Evolutionary conservation across 495 filamentous ascomycete genomes (phyloP).

Genomic region (Hyaloscypha variabilis): DNA sequence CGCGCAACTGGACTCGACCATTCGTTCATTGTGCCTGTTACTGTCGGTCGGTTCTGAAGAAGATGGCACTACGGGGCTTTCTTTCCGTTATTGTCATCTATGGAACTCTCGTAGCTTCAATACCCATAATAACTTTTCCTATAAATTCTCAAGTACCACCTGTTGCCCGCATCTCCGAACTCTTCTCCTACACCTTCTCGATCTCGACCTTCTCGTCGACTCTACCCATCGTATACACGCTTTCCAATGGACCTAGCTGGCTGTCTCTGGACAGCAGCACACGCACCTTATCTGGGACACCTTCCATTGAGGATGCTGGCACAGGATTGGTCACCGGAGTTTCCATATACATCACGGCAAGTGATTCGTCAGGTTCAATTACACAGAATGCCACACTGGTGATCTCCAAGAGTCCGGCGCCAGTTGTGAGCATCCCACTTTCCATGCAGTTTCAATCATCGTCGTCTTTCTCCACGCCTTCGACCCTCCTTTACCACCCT

Average conservation of each 20-base stretch:
- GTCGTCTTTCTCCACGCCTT: slow-evolving; percentile 23
- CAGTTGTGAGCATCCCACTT: slow-evolving; percentile 35
- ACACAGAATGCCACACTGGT: slow-evolving; percentile 58
- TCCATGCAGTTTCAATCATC: slow-evolving; percentile 20
- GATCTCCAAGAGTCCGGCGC: slow-evolving; percentile 54
- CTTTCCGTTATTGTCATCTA: slow-evolving; percentile 4
- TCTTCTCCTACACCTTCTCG: slow-evolving; percentile 65
- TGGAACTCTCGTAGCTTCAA: slow-evolving; percentile 23
- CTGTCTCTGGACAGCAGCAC: slow-evolving; percentile 59
- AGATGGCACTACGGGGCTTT: slow-evolving; percentile 13
- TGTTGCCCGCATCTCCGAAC: slow-evolving; percentile 62
- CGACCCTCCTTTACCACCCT: slow-evolving; percentile 25
- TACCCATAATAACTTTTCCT: slow-evolving; percentile 57
- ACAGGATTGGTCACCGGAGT: slow-evolving; percentile 55
- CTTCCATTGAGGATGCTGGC: slow-evolving; percentile 46
- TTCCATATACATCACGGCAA: slow-evolving; percentile 54
- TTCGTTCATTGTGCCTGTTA: background rate
- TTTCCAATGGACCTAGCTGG: slow-evolving; percentile 64
- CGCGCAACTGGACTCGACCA: background rate
- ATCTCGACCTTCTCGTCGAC: slow-evolving; percentile 61
- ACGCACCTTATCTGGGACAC: slow-evolving; percentile 63
- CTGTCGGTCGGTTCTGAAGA: background rate
- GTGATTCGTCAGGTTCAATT: slow-evolving; percentile 50
- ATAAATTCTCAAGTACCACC: slow-evolving; percentile 74
- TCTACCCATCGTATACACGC: slow-evolving; percentile 55